Conservation (phyloP, 306 rosid species). For the Dalbergia cochinchinensis region DNA sequence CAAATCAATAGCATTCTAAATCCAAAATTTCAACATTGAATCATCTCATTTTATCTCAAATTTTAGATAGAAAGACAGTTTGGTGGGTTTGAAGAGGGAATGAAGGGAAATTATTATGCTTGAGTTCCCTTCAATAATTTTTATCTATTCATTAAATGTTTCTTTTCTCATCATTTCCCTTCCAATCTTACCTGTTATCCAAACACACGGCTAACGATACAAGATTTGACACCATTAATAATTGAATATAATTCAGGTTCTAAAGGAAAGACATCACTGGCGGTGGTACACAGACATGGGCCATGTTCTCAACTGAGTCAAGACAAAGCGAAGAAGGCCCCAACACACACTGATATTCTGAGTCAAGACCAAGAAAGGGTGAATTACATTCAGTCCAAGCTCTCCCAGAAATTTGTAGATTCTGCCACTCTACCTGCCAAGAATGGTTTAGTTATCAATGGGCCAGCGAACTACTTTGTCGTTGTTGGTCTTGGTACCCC, state of each 20-base stretch:
- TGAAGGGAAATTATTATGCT: too few species aligned
- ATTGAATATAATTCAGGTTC: slow-evolving; percentile 42
- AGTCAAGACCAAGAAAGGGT: slow-evolving; percentile 54
- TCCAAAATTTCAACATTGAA: too few species aligned
- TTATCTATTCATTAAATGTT: too few species aligned
- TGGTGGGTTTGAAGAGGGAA: too few species aligned
- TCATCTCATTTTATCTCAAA: too few species aligned
- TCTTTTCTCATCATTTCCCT: too few species aligned
- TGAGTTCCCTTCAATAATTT: too few species aligned
- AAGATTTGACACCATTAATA: slow-evolving; percentile 5
- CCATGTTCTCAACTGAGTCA: slow-evolving; percentile 56
- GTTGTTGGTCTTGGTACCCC: slow-evolving; percentile 75
- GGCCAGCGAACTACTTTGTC: slow-evolving; percentile 70
- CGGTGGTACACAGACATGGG: slow-evolving; percentile 68
- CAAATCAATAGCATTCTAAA: too few species aligned
- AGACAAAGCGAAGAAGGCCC: neutral
- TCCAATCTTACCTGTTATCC: too few species aligned
- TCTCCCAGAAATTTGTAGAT: slow-evolving; percentile 10
- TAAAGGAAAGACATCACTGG: slow-evolving; percentile 44
- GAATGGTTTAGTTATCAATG: slow-evolving; percentile 53
- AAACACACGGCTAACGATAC: neutral
- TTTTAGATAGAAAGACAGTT: too few species aligned
- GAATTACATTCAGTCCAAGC: slow-evolving; percentile 49
- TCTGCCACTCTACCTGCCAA: slow-evolving; percentile 57
- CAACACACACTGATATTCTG: slow-evolving; percentile 51